Conservation (phyloP, 768 basidiomycete species). For the Tricholoma sp. region DNA sequence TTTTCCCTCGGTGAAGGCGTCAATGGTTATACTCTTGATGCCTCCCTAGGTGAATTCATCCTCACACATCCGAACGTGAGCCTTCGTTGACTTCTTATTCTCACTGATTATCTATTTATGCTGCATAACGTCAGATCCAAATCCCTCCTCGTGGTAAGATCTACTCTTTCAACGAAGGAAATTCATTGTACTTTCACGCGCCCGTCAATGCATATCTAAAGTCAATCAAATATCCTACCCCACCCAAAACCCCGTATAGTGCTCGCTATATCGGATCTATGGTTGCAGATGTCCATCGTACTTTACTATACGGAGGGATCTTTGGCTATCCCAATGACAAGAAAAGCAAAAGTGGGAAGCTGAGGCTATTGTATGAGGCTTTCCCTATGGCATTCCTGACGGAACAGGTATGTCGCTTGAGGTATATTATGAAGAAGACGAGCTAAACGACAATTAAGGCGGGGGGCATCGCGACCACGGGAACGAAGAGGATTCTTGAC, state of each 20-base stretch:
- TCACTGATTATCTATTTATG: constrained; percentile 5
- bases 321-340: constrained; percentile 98
- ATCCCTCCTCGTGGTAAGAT: constrained; percentile 96
- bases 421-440: background rate
- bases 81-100: constrained; percentile 6
- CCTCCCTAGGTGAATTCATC: constrained; percentile 95
- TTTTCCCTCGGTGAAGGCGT: constrained; percentile 94
- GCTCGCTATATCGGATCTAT: constrained; percentile 96
- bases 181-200: constrained; percentile 87
- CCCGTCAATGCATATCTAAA: constrained; percentile 80
- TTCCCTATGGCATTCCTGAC: constrained; percentile 97
- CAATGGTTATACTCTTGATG: constrained; percentile 97
- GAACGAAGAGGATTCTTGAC: constrained; percentile 89
- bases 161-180: constrained; percentile 99
- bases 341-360: constrained; percentile 94
- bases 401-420: constrained; percentile 61
- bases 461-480: constrained; percentile 94
- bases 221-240: constrained; percentile 84
- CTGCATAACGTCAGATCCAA: constrained; percentile 55
- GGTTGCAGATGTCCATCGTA: constrained; percentile 98
- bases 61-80: constrained; percentile 92
- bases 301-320: constrained; percentile 94
- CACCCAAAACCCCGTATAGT: constrained; percentile 80
- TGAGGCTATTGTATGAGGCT: constrained; percentile 92
- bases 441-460: constrained; percentile 47